phyloP scores from a whole-genome alignment of 768 basidiomycete genomes.

The Tephrocybe sp. region DNA sequence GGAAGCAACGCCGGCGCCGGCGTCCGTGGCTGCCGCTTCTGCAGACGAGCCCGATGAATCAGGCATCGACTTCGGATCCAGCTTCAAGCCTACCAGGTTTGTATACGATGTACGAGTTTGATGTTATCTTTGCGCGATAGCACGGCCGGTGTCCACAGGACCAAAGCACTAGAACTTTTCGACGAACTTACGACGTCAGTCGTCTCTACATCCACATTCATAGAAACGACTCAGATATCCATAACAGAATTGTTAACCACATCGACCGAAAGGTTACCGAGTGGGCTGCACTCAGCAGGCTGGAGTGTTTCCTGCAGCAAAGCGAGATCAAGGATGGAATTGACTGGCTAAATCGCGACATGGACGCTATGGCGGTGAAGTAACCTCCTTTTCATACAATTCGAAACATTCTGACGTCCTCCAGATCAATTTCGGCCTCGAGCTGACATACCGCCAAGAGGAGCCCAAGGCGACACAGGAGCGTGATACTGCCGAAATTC shows the following conservation, averaged over 20 bases:
- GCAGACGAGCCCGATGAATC: constrained; percentile 25
- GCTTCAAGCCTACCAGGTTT: constrained; percentile 13
- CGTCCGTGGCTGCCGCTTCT: constrained; percentile 8
- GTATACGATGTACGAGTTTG: constrained; percentile 28
- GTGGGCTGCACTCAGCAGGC: constrained; percentile 35
- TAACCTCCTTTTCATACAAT: constrained; percentile 9
- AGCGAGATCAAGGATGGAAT: constrained; percentile 41
- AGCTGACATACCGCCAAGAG: constrained; percentile 24
- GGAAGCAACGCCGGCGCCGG: not conserved
- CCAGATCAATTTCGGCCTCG: constrained; percentile 28
- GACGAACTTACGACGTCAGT: constrained; percentile 37
- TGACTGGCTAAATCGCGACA: constrained; percentile 34
- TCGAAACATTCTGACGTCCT: constrained; percentile 13
- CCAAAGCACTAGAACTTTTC: constrained; percentile 25
- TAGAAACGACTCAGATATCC: not conserved
- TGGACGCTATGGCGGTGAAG: constrained; percentile 34
- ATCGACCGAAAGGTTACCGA: constrained; percentile 32
- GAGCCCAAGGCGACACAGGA: constrained; percentile 29
- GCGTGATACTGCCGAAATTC: constrained; percentile 33
- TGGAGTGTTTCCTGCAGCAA: constrained; percentile 38
- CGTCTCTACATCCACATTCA: not conserved
- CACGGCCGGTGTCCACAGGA: constrained; percentile 31
- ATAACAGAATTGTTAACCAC: constrained; percentile 25
- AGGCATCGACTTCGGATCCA: constrained; percentile 36
- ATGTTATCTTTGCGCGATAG: constrained; percentile 34